Evolutionary conservation across 78 protist genomes (phyloP).

Genomic region (Dictyostelium firmibasis): DNA sequence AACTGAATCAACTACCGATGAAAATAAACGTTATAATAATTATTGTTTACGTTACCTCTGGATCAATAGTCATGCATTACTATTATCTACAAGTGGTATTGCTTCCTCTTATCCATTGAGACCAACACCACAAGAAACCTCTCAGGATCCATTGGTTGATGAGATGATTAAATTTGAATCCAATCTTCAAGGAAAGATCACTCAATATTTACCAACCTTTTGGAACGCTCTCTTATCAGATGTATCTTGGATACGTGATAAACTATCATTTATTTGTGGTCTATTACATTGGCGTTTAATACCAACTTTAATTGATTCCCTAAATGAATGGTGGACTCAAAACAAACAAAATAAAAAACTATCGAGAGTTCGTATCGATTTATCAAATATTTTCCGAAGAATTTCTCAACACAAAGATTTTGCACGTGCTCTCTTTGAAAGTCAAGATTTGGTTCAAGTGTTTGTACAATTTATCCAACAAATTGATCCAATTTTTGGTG

Average conservation of each 20-base stretch:
- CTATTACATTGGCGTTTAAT: constrained; percentile 62
- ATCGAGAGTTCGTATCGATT: constrained; percentile 57
- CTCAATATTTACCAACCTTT: constrained; percentile 53
- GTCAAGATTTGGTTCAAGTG: constrained; percentile 48
- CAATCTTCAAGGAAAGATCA: constrained; percentile 16
- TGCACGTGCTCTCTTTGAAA: constrained; percentile 45
- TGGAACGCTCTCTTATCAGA: constrained; percentile 40
- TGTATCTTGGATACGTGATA: constrained; percentile 37
- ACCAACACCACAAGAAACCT: constrained; percentile 9
- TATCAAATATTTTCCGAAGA: constrained; percentile 60
- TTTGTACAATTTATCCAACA: constrained; percentile 76
- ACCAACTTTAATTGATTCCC: constrained; percentile 46
- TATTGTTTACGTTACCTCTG: constrained; percentile 48
- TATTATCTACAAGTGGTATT: constrained; percentile 16
- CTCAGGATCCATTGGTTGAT: constrained; percentile 14
- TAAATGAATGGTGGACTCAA: constrained; percentile 69
- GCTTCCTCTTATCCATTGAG: constrained; percentile 39
- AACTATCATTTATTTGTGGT: constrained; percentile 69
- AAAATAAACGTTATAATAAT: constrained; percentile 11
- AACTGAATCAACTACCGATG: constrained; percentile 19
- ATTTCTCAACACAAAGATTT: constrained; percentile 59
- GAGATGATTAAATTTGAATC: constrained; percentile 74
- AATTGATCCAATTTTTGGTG: constrained; percentile 78
- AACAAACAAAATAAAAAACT: constrained; percentile 56
- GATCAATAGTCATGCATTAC: constrained; percentile 44